These are phyloP conservation scores for Talaromyces pinophilus DNA, from an alignment of 2,329 filamentous ascomycete genomes.

Conservation along the genomic window DNA sequence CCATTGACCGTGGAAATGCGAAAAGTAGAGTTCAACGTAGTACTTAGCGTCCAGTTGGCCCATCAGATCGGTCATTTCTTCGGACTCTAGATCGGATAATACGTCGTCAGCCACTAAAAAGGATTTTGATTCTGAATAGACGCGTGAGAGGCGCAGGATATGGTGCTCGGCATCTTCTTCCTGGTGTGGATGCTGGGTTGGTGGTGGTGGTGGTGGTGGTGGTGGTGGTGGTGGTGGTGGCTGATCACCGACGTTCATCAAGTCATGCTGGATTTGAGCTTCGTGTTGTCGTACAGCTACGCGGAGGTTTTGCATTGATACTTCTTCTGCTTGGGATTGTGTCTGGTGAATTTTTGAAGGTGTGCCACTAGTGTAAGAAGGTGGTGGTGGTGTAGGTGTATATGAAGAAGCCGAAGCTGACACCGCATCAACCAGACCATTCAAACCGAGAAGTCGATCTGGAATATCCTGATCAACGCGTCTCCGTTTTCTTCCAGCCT, in stretches of 20 bases:
- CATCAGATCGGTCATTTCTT: slow-evolving; percentile 3
- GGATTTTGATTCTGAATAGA: slow-evolving; percentile 2
- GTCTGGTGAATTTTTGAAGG: neutral
- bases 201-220: too few relatives aligned
- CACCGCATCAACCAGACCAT: neutral
- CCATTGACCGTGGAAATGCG: slow-evolving; percentile 33
- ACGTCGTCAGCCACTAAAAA: neutral
- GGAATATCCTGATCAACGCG: slow-evolving; percentile 3
- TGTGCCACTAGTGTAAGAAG: neutral
- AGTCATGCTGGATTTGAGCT: slow-evolving; percentile 13
- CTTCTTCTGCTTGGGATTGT: neutral
- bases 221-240: neutral
- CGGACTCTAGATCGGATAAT: neutral
- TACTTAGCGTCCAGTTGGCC: slow-evolving; percentile 20
- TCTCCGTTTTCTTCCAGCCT: slow-evolving; percentile 12
- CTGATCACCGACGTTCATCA: neutral
- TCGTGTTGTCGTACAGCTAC: slow-evolving; percentile 13
- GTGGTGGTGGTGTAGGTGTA: neutral
- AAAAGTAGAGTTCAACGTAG: slow-evolving; percentile 32
- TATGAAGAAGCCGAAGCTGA: neutral
- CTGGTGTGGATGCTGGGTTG: neutral
- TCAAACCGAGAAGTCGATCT: neutral
- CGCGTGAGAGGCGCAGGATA: neutral
- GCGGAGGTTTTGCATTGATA: slow-evolving; percentile 14
- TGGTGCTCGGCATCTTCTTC: neutral